phyloP scores from a whole-genome alignment of 805 yeast genomes.

The Candida cerambycidarum region DNA sequence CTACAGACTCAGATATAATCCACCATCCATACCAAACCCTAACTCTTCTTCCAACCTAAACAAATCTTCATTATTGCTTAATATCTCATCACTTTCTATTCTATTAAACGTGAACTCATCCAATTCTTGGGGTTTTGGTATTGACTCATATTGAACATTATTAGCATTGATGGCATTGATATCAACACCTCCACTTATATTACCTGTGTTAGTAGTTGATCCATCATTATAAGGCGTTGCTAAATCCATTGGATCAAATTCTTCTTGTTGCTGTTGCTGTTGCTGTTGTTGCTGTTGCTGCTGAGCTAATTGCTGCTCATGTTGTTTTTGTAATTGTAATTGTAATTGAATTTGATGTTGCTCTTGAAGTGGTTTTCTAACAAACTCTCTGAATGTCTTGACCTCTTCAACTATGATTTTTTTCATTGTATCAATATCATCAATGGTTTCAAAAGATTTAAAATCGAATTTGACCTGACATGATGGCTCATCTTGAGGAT shows the following conservation, averaged over 20 bases:
- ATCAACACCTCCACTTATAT: conserved; percentile 19
- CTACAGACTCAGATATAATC: conserved; percentile 3
- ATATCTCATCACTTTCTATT: conserved; percentile 9
- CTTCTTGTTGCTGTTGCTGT: conserved; percentile 15
- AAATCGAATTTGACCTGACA: conserved; percentile 84
- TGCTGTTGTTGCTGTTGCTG: conserved; percentile 22
- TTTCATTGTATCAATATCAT: conserved; percentile 74
- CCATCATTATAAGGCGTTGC: conserved; percentile 14
- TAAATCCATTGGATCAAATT: conserved; percentile 14
- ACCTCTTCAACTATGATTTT: conserved; percentile 82
- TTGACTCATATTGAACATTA: conserved; percentile 29
- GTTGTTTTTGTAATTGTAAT: conserved; percentile 29
- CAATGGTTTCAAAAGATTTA: conserved; percentile 74
- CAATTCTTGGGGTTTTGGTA: conserved; percentile 46
- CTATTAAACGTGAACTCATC: conserved; percentile 34
- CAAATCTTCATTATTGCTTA: conserved; percentile 25
- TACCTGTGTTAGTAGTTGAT: conserved; percentile 16
- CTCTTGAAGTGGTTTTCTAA: conserved; percentile 68
- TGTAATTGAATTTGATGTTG: conserved; percentile 44
- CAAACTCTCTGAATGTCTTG: conserved; percentile 71
- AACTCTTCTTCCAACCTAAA: conserved; percentile 44
- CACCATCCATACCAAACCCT: conserved; percentile 46
- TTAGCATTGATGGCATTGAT: conserved; percentile 18
- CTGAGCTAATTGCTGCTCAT: conserved; percentile 20
- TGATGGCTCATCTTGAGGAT: conserved; percentile 86